Evolutionary conservation across 1,139 yeast species (phyloP).

Genomic region (Taiozyma onychis): DNA sequence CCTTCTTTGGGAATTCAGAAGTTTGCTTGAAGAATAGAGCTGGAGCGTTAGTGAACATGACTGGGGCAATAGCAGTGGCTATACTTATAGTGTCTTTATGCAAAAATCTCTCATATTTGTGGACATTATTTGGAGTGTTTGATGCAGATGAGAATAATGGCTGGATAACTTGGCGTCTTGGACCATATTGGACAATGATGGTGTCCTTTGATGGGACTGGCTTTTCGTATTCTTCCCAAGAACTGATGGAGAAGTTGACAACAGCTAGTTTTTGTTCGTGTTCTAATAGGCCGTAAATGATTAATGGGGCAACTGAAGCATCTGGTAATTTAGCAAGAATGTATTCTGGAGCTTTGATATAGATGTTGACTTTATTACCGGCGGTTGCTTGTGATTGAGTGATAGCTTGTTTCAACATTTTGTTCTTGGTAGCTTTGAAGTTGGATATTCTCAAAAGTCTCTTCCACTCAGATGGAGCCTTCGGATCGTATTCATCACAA

Average conservation of each 20-base stretch:
- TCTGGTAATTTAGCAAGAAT: slow-evolving; percentile 38
- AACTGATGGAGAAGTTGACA: slow-evolving; percentile 72
- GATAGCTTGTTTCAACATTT: slow-evolving; percentile 54
- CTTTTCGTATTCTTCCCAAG: slow-evolving; percentile 84
- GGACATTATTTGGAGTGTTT: slow-evolving; percentile 76
- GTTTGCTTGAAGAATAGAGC: slow-evolving; percentile 58
- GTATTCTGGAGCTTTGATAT: slow-evolving; percentile 54
- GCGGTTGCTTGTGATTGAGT: slow-evolving; percentile 55
- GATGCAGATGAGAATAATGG: slow-evolving; percentile 83
- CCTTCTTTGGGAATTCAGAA: slow-evolving; percentile 33
- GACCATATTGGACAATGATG: slow-evolving; percentile 86
- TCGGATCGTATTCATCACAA: slow-evolving; percentile 71
- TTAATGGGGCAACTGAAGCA: slow-evolving; percentile 43
- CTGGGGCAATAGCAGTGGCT: slow-evolving; percentile 91
- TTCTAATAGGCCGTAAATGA: slow-evolving; percentile 66
- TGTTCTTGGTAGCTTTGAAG: slow-evolving; percentile 72
- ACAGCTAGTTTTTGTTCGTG: slow-evolving; percentile 87
- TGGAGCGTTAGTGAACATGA: slow-evolving; percentile 76
- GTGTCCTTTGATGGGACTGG: slow-evolving; percentile 80
- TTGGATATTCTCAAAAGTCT: slow-evolving; percentile 70
- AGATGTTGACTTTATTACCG: slow-evolving; percentile 61
- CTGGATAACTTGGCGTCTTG: slow-evolving; percentile 77
- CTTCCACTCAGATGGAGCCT: slow-evolving; percentile 75
- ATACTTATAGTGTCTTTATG: slow-evolving; percentile 73
- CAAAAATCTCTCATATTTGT: slow-evolving; percentile 77